A percentile compares a stretch with the other conserved stretches of the same genome.
Evolutionary conservation across 1,284 basidiomycete genomes (phyloP).

Genomic region (Moesziomyces sp.): DNA sequence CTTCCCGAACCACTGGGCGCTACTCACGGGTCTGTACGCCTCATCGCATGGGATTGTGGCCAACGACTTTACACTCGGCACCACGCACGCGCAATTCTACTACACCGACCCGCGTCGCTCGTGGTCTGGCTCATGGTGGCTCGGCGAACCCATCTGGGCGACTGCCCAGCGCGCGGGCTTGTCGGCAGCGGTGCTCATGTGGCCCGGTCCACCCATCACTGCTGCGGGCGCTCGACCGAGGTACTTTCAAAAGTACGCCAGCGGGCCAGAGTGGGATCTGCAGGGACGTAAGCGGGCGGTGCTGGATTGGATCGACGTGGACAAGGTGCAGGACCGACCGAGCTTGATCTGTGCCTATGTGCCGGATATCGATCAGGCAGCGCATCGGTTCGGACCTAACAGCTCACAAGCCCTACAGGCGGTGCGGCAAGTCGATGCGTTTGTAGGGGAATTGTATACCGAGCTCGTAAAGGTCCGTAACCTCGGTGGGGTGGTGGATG

Average conservation of each 20-base stretch:
- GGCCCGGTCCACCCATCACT: constrained; percentile 57
- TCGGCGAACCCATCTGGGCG: constrained; percentile 52
- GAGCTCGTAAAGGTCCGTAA: constrained; percentile 76
- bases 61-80: constrained; percentile 78
- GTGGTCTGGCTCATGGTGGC: constrained; percentile 52
- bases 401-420: constrained; percentile 69
- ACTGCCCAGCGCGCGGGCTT: constrained; percentile 31
- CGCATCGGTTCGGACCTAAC: constrained; percentile 80
- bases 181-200: constrained; percentile 47
- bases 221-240: constrained; percentile 6
- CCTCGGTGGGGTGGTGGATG: constrained; percentile 82
- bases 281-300: constrained; percentile 19
- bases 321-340: constrained; percentile 25
- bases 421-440: constrained; percentile 77
- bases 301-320: constrained; percentile 45
- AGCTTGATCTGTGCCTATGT: constrained; percentile 71
- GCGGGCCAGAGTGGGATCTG: constrained; percentile 36
- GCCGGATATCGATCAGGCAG: constrained; percentile 72
- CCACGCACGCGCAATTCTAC: constrained; percentile 33
- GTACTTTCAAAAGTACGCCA: constrained; percentile 52
- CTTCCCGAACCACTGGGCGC: constrained; percentile 73
- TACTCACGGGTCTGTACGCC: constrained; percentile 69
- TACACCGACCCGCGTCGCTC: constrained; percentile 45
- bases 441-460: constrained; percentile 77
- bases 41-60: constrained; percentile 81